Base-by-base conservation (phyloP, 495 filamentous ascomycete genomes). In the Aspergillus nidulans region DNA sequence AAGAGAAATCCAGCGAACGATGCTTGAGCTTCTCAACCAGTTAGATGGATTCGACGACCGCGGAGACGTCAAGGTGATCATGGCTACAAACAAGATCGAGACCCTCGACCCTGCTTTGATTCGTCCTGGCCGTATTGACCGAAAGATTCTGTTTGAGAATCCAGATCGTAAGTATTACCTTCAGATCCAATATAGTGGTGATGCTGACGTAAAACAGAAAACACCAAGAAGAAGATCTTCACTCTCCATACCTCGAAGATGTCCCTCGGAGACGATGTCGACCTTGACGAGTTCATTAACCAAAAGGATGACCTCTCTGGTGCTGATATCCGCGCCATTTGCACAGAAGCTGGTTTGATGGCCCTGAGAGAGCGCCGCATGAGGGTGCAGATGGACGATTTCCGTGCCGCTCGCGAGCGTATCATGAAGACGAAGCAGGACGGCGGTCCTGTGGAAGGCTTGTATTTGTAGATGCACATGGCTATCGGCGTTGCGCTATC, bases 71-170 rank as follows among this genome's bases (percentile, higher is more conserved):
- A 99, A 99, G 79, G 94, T 99, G 49, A 91, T 99, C 71, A 96
- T 99, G 90, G 94, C 94, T 16, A 99, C 94, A 46, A 99, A 99
- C 82, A 99, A 99, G 81, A 99, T 99, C 58, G 94, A 99, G 65
- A 96, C 91, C 3, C 79, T 99, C 23, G 94, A 99, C 63, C 94
- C 94, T 42, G 94, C 94, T 43, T 78, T 99, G 58, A 99, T 99
- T 68, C 86, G 94, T 56, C 94, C 94, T 44, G 94, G 94, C 61
- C 90, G 94, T 83, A 99, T 99, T 65, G 94, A 99, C 72, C 87
- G 94, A 43, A 98, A 99, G 81, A 97, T 99, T 72, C 80, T 99
- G 52, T 99, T 99, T 56, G 94, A 99, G 81, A 97, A 95, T 70
- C 94, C 94, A 20, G 94, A 99, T 71, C 94, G 85, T 88, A 76